phyloP scores from a whole-genome alignment of 2,329 filamentous ascomycete species.

The Thielaviopsis punctulata region DNA sequence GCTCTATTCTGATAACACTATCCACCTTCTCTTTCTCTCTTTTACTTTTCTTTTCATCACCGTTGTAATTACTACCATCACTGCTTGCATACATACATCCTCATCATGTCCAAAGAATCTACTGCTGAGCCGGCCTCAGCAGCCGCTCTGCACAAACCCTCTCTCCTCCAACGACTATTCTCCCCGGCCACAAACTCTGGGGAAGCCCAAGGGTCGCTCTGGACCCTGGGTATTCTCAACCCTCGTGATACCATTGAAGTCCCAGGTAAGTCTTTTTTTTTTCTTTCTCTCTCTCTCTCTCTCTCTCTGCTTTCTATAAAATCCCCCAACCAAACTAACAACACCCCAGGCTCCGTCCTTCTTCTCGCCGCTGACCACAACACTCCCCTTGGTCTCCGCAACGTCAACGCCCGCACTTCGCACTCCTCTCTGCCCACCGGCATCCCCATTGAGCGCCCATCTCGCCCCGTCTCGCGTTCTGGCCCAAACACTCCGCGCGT shows the following conservation, averaged over 20 bases:
- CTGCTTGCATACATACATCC: too few species aligned
- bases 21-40: background rate
- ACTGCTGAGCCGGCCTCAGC: background rate
- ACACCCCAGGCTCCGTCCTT: slow-evolving; percentile 36
- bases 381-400: slow-evolving; percentile 40
- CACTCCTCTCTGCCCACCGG: slow-evolving; percentile 38
- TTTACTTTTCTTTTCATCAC: background rate
- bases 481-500: background rate
- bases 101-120: background rate
- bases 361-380: slow-evolving; percentile 38
- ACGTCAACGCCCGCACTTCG: slow-evolving; percentile 38
- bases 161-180: background rate
- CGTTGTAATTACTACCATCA: background rate
- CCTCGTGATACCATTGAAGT: slow-evolving; percentile 71
- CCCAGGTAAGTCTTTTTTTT: slow-evolving; percentile 40
- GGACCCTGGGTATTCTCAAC: slow-evolving; percentile 67
- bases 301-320: too few species aligned
- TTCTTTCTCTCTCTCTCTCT: too few species aligned
- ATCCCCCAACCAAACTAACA: too few species aligned
- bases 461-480: slow-evolving; percentile 17
- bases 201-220: slow-evolving; percentile 22
- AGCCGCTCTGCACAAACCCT: background rate
- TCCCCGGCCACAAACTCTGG: background rate
- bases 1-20: background rate
- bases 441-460: slow-evolving; percentile 20